Evolutionary conservation across 805 yeast genomes (phyloP), one percentile per base, ranked within the genome.

Genomic region (Saccharomycopsis microspora): DNA sequence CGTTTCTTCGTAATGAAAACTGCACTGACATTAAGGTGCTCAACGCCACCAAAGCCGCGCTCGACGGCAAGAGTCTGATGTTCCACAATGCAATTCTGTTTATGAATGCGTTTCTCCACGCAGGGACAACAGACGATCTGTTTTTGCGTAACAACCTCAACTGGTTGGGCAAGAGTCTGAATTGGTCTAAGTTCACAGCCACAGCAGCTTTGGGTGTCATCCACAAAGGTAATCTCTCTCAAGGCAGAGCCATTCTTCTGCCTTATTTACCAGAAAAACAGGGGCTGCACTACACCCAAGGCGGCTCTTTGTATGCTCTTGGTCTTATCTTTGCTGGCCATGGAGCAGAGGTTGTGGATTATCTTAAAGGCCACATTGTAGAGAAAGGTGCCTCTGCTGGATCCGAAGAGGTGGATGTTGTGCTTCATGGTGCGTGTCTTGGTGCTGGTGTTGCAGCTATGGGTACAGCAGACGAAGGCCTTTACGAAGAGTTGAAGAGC

Each of bases 171-270:
- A 86, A 88, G 66, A 97, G 98, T n/a, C 82, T 90, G 42, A 88
- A 90, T 65, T 93, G 98, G 98, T 88, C 97, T 4, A 93, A 90
- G 62, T 93, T 93, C 64, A 80, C 96, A 0, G 97, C 97, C 2
- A 90, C 97, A 9, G 97, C 97, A 5, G 97, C 97, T 9, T 70
- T 93, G 52, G 98, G 98, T 61, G 97, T 90, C 32, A 89, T 93
- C 56, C 97, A 93, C 63, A 85, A 83, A 60, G 97, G 98, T 46
- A 90, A 90, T 64, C 72, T 93, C 49, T 76, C 95, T 0, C 95
- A 88, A 61, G 98, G 97, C 46, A 80, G 80, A 61, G 76, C 81
- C 54, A 78, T 90, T 44, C 74, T 93, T 61, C 82, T 82, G 55
- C 97, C 97, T 27, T 93, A 93, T 61, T 73, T 93, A 52, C 96